Base-by-base conservation (phyloP, 2,329 filamentous ascomycete genomes). In the Phaeosphaeriaceae sp. region DNA sequence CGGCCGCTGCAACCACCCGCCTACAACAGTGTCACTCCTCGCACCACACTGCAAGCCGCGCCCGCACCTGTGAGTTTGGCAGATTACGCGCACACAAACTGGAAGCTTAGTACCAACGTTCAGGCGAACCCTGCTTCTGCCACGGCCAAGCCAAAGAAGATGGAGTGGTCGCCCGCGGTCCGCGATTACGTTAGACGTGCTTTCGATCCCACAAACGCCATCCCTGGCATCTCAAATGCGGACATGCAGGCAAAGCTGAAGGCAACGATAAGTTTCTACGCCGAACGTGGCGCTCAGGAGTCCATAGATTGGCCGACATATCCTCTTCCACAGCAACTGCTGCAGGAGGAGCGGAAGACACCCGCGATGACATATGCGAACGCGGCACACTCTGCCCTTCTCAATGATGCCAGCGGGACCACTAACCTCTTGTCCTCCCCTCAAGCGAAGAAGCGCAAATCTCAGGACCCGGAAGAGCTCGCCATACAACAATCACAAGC, bases 221-320 rank as follows among this genome's bases (percentile, higher is more conserved):
- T 82, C 43, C 61, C 74, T 15, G 80, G 77, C 57, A 80, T 85
- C 57, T 73, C 72, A n/a, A 67, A 67, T 52, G 71, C 84, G 54
- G 93, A 97, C 57, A 90, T 97, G 84, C 91, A 97, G 77, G 83
- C 84, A 60, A 96, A 93, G 74, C 83, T 99, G 64, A 97, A 94
- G 79, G 82, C 89, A 60, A 90, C 93, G 67, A 97, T 99, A 75
- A 92, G 90, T 61, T 84, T 89, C 55, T 92, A 92, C 63, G 93
- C 92, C 66, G 90, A 94, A 69, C 86, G 82, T 68, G 86, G 90
- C 66, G 85, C 86, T 55, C 86, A 97, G 73, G 84, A 90, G 73
- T 84, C 84, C 24, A 88, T 92, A 76, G 87, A 97, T 81, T 99
- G 95, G 95, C 86, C 91, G 63, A 85, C 81, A 24, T 86, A 96